Conservation (phyloP, 169 alveolate species). For the Eimeria zaria region DNA sequence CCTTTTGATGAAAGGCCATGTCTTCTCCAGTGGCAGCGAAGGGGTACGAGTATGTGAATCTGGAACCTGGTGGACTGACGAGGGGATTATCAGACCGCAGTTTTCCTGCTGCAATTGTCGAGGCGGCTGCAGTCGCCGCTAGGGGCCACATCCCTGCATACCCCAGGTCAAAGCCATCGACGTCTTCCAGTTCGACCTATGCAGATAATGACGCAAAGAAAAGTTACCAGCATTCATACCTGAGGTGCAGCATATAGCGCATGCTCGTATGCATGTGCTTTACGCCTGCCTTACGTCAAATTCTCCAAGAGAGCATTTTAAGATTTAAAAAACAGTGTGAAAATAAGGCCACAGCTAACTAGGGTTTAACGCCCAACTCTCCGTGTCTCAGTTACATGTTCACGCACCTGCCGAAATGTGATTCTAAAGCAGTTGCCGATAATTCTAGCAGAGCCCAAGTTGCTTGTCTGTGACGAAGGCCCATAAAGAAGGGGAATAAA, state of each 20-base stretch:
- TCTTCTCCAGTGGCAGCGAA: conserved; percentile 20
- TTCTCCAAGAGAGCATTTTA: background rate
- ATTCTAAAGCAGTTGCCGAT: conserved; percentile 52
- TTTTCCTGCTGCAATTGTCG: conserved; percentile 16
- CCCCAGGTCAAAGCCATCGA: conserved; percentile 48
- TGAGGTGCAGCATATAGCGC: background rate
- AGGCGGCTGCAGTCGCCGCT: background rate
- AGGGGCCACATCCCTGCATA: conserved; percentile 69
- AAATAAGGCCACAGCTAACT: background rate
- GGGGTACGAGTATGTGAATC: conserved; percentile 69
- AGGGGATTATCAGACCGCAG: conserved; percentile 56
- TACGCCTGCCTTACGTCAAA: background rate
- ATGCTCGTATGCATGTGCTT: background rate
- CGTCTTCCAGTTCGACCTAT: conserved; percentile 55
- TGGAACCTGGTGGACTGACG: conserved; percentile 18
- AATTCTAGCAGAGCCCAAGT: conserved; percentile 44
- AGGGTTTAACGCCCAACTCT: background rate
- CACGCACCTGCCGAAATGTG: conserved; percentile 68
- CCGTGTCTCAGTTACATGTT: background rate
- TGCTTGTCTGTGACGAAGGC: conserved; percentile 55
- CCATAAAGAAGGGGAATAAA: conserved; percentile 57
- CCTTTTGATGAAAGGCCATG: conserved; percentile 26
- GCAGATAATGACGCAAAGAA: background rate
- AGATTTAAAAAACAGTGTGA: background rate
- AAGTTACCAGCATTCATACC: background rate